Evolutionary conservation across 768 basidiomycete genomes (phyloP).

Genomic region (Baorangia bicolor): DNA sequence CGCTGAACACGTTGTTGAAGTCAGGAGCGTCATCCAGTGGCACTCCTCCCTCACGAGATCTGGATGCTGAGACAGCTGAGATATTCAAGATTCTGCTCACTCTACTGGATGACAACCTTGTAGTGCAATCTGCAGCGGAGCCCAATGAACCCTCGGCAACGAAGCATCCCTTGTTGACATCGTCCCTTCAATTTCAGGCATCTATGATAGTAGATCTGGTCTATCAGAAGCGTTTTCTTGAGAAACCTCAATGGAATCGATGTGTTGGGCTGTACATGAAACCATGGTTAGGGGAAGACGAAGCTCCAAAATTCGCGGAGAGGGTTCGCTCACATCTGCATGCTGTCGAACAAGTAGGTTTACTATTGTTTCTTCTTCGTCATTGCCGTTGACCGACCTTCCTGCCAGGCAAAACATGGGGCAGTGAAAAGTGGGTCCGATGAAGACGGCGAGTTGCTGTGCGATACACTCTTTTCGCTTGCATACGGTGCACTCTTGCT

Average conservation of each 20-base stretch:
- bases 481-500: conserved; percentile 94
- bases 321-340: conserved; percentile 70
- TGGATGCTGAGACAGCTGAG: conserved; percentile 59
- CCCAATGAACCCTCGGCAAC: conserved; percentile 53
- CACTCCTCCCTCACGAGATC: conserved; percentile 69
- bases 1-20: conserved; percentile 74
- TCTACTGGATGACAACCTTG: conserved; percentile 51
- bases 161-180: conserved; percentile 56
- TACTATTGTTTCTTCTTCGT: conserved; percentile 1
- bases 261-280: conserved; percentile 71
- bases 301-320: conserved; percentile 53
- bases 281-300: conserved; percentile 64
- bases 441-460: conserved; percentile 83
- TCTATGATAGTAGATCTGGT: conserved; percentile 78
- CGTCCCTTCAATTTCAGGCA: conserved; percentile 69
- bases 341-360: conserved; percentile 66
- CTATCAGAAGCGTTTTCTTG: conserved; percentile 52
- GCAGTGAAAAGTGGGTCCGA: conserved; percentile 40
- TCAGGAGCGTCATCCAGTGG: conserved; percentile 80
- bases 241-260: conserved; percentile 60
- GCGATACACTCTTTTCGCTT: conserved; percentile 92
- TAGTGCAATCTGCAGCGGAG: conserved; percentile 39
- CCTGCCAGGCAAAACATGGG: conserved; percentile 58
- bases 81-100: conserved; percentile 57
- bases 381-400: conserved; percentile 8